Evolutionary conservation across 108 stramenopile species (phyloP), one percentile per base, ranked within the genome.

Genomic region (Discostella pseudostelligera): DNA sequence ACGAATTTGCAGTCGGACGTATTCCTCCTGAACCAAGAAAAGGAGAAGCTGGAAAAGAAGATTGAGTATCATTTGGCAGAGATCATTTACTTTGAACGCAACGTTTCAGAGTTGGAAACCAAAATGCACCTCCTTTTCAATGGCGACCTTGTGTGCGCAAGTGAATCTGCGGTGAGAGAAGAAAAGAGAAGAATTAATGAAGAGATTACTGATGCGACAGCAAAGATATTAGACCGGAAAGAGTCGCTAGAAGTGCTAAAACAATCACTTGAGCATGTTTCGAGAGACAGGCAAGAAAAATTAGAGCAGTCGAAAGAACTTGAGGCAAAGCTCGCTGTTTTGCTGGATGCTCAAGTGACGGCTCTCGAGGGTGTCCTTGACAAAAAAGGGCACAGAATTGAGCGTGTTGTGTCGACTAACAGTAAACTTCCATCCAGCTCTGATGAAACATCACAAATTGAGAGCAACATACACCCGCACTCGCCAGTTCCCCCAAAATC

Each of bases 261-360:
- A 62, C 60, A 68, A 8, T 85, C 81, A 69, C 81, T 93, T 9
- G 69, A 71, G 44, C 66, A 81, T 4, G 76, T 93, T 17, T 84
- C 82, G 70, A 78, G 69, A 29, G 79, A 83, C 37, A 74, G 89
- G 24, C 79, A 84, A 47, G 82, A 68, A 36, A 95, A 95, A 71
- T 82, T 87, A 67, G 90, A 86, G 57, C 87, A 91, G 58, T 72
- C 93, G 4, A 83, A 86, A 37, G 80, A 81, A 42, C 70, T 95
- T 11, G 92, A 93, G 64, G 80, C 87, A 20, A 91, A 93, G 74
- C 83, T 95, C 4, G 91, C 92, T 4, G 90, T 93, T n/a, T 71
- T 95, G 45, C 73, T 95, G 32, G 94, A 95, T 57, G 88, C 92
- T 76, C 94, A 95, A 65, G 92, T 93, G 64, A 75, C 81, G 13